phyloP scores from a whole-genome alignment of 257 asterid species.

The Nicotiana undulata region DNA sequence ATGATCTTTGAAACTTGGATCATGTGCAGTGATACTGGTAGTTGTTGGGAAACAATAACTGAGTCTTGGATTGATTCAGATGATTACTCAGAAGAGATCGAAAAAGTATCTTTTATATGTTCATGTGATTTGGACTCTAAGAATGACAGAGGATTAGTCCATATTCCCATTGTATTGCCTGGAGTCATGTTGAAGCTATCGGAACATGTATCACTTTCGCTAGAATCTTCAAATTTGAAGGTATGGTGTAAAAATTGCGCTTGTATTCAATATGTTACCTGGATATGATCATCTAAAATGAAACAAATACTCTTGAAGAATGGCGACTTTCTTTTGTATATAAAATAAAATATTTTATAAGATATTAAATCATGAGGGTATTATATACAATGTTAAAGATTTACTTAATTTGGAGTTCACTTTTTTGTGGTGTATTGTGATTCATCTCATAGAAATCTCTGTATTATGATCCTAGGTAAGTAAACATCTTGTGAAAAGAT shows the following conservation, averaged over 20 bases:
- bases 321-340: neutral
- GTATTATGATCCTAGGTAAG: neutral
- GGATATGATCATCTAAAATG: neutral
- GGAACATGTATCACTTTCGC: conserved; percentile 47
- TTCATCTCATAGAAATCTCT: neutral
- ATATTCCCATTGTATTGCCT: conserved; percentile 69
- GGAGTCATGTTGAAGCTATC: conserved; percentile 63
- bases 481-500: neutral
- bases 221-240: conserved; percentile 52
- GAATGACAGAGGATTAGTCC: conserved; percentile 69
- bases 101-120: conserved; percentile 63
- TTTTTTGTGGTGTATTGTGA: neutral
- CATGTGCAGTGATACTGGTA: conserved; percentile 31
- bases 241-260: conserved; percentile 24
- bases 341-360: too few species aligned
- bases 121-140: conserved; percentile 57
- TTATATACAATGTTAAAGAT: too few species aligned
- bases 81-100: conserved; percentile 53
- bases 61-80: conserved; percentile 18
- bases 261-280: too few species aligned
- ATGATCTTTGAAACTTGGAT: conserved; percentile 13
- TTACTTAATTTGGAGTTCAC: too few species aligned
- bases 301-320: neutral
- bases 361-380: too few species aligned
- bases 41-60: conserved; percentile 21